Evolutionary conservation across 768 basidiomycete species (phyloP), one percentile per base, ranked within the genome.

Genomic region (Saitozyma podzolica): DNA sequence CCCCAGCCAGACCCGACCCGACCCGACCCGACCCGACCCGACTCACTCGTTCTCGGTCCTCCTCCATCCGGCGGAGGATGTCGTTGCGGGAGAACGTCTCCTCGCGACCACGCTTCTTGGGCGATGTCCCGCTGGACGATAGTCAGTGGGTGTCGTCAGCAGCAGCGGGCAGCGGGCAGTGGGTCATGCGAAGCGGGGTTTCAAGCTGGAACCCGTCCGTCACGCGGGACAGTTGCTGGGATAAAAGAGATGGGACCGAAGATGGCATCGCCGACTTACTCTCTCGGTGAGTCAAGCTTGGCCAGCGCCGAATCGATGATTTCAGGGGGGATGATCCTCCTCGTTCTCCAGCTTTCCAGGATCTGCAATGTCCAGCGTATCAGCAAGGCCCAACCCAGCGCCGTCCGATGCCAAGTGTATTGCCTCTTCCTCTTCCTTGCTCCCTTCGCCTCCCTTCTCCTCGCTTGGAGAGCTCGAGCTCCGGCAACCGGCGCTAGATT

Each of bases 321-420:
- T 71, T 87, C 86, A 0, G 89, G 86, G 62, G 92, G 90, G 37
- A 95, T 82, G 13, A 92, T 85, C 17, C 92, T 86, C 80, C 93
- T 92, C 63, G 83, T 87, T 47, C 91, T 82, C 91, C 92, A 94
- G 66, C 85, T 91, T 77, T 93, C 90, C n/a, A 96, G 83, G 39
- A 95, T 91, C 92, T 93, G 63, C 14, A 53, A 9, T 9, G 8
- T 40, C 39, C 29, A 29, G 29, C 29, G 29, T 29, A 29, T 29
- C 29, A 29, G 29, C 29, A 29, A 29, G 29, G 29, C 29, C 29
- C 29, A 29, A 5, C 5, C 29, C 29, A 5, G 5, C 29, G 29
- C 29, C 29, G 29, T 29, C 29, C 2, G 29, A 29, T 2, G 2
- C 5, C 29, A 29, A 29, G 29, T 29, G 29, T n/a, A n/a, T n/a